These are phyloP conservation scores for Nymphaea colorata DNA, from an alignment of 164 flowering plant species.

Conservation along the genomic window DNA sequence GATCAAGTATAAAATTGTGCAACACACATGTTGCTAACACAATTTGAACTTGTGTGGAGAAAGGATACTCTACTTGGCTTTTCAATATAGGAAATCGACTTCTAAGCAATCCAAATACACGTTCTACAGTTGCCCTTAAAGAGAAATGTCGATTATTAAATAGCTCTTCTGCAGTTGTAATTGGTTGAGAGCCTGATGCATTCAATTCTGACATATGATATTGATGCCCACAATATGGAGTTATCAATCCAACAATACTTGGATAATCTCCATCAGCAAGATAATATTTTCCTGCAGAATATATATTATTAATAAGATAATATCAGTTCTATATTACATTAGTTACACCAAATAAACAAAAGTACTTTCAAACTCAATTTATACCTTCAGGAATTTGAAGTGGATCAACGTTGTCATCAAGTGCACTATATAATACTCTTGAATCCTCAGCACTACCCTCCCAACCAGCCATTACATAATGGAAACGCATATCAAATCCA, in stretches of 20 bases:
- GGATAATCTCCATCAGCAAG: too few relatives aligned
- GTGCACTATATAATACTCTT: constrained; percentile 39
- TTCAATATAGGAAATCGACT: constrained; percentile 1
- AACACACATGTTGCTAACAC: background rate
- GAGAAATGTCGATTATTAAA: background rate
- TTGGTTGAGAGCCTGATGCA: background rate
- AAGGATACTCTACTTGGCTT: background rate
- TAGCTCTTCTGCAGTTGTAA: background rate
- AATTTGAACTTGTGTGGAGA: background rate
- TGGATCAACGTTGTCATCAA: constrained; percentile 18
- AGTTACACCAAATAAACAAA: too few relatives aligned
- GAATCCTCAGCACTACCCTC: constrained; percentile 58
- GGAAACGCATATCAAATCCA: constrained; percentile 48
- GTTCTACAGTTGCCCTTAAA: background rate
- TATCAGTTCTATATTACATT: too few relatives aligned
- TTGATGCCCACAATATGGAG: too few relatives aligned
- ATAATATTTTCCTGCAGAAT: too few relatives aligned
- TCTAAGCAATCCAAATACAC: background rate
- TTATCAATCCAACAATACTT: too few relatives aligned
- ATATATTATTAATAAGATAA: too few relatives aligned
- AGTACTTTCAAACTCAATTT: too few relatives aligned
- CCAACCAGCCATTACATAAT: constrained; percentile 64
- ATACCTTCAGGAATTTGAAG: too few relatives aligned
- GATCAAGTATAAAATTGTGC: background rate
- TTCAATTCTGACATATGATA: background rate